Evolutionary conservation across 345 rosid species (phyloP).

Genomic region (Hibiscus trionum): DNA sequence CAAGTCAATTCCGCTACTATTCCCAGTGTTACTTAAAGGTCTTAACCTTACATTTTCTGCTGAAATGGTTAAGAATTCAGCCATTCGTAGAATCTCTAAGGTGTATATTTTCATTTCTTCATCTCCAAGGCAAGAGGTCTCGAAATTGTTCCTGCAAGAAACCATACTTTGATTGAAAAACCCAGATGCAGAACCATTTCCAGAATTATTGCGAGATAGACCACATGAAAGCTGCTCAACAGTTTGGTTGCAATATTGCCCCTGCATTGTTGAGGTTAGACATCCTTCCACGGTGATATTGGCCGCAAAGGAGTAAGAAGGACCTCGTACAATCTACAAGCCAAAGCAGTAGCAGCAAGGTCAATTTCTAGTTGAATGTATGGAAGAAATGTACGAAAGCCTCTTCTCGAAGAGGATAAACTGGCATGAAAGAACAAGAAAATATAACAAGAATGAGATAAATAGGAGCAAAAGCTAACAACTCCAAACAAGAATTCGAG

Average conservation of each 20-base stretch:
- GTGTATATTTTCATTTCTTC: constrained; percentile 57
- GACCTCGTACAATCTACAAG: constrained; percentile 67
- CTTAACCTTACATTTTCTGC: constrained; percentile 34
- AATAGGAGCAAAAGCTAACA: background rate
- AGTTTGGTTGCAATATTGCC: constrained; percentile 83
- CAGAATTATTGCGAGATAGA: constrained; percentile 28
- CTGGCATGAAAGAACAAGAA: background rate
- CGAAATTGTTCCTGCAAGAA: constrained; percentile 45
- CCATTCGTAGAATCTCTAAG: constrained; percentile 48
- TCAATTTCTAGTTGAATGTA: background rate
- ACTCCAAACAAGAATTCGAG: background rate
- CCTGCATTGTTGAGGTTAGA: constrained; percentile 61
- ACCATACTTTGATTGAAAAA: constrained; percentile 33
- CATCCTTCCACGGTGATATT: constrained; percentile 89
- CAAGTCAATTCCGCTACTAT: constrained; percentile 29
- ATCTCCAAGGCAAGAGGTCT: constrained; percentile 43
- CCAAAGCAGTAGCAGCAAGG: constrained; percentile 18
- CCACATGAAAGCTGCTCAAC: constrained; percentile 61
- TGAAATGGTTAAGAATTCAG: constrained; percentile 48
- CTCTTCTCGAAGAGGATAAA: background rate
- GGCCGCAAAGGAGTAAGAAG: constrained; percentile 67
- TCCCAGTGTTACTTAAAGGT: constrained; percentile 24
- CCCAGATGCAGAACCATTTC: constrained; percentile 14
- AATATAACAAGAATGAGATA: constrained; percentile 1
- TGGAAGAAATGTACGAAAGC: background rate